Conservation (phyloP, 129 eudicot species). For the Rutidosis leptorrhynchoides region DNA sequence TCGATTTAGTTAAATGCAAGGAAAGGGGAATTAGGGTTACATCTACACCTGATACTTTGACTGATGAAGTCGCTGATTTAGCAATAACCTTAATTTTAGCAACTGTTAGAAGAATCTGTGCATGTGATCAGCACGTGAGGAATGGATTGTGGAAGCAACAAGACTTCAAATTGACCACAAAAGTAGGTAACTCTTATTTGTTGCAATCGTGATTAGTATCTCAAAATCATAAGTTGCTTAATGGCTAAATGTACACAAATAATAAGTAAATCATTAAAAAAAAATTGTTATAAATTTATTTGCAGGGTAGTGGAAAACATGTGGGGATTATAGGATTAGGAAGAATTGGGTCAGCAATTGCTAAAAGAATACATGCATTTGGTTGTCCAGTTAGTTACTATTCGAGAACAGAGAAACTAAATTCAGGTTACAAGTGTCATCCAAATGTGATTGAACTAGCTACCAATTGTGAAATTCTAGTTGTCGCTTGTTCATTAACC, state of each 20-base stretch:
- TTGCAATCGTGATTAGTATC: neutral
- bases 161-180: constrained; percentile 53
- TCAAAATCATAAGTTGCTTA: neutral
- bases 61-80: constrained; percentile 88
- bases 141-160: constrained; percentile 56
- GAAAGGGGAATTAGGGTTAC: constrained; percentile 75
- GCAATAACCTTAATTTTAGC: constrained; percentile 58
- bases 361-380: constrained; percentile 65
- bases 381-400: constrained; percentile 58
- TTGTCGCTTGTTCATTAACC: constrained; percentile 69
- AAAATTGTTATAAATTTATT: neutral
- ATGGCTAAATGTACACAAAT: neutral
- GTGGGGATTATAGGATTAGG: constrained; percentile 88
- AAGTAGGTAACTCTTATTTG: constrained; percentile 31
- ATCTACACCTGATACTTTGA: constrained; percentile 77
- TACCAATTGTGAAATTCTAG: constrained; percentile 61
- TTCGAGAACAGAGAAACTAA: constrained; percentile 67
- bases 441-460: constrained; percentile 57
- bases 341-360: constrained; percentile 78
- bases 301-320: constrained; percentile 75
- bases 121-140: constrained; percentile 50
- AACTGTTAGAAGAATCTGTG: constrained; percentile 61
- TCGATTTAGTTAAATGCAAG: constrained; percentile 67
- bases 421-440: constrained; percentile 54
- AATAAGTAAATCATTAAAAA: too few relatives aligned